These are phyloP conservation scores for Reutealis trisperma DNA, from an alignment of 345 rosid genomes.

Conservation along the genomic window DNA sequence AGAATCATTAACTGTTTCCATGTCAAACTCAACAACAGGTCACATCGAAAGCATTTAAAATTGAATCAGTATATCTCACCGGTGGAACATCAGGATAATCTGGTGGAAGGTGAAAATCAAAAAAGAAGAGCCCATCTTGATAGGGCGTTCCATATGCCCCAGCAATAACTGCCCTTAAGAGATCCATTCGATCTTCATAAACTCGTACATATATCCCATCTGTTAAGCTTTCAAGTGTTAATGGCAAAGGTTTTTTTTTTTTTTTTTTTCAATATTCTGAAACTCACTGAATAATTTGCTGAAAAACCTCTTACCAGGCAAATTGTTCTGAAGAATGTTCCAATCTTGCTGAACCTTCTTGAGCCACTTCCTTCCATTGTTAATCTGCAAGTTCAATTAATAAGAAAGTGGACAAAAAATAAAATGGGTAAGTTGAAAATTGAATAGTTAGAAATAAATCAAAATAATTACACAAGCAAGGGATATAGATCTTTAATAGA, in stretches of 20 bases:
- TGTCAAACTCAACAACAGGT: neutral
- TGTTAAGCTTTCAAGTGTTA: constrained; percentile 34
- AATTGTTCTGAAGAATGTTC: constrained; percentile 94
- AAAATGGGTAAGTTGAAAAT: neutral
- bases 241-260: neutral
- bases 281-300: constrained; percentile 11
- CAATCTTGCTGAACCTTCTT: constrained; percentile 98
- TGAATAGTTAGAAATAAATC: neutral
- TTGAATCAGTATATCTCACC: constrained; percentile 43
- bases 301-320: constrained; percentile 65
- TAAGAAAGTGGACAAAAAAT: neutral
- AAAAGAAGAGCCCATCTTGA: constrained; percentile 98
- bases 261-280: neutral
- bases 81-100: constrained; percentile 91
- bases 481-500: neutral
- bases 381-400: constrained; percentile 49
- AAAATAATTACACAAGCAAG: neutral
- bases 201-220: constrained; percentile 88
- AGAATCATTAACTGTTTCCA: neutral
- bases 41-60: neutral
- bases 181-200: constrained; percentile 96
- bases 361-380: constrained; percentile 80
- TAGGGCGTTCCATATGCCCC: constrained; percentile 99
- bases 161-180: constrained; percentile 81
- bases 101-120: constrained; percentile 89